phyloP scores from a whole-genome alignment of 495 filamentous ascomycete genomes.

The Cudoniella acicularis region DNA sequence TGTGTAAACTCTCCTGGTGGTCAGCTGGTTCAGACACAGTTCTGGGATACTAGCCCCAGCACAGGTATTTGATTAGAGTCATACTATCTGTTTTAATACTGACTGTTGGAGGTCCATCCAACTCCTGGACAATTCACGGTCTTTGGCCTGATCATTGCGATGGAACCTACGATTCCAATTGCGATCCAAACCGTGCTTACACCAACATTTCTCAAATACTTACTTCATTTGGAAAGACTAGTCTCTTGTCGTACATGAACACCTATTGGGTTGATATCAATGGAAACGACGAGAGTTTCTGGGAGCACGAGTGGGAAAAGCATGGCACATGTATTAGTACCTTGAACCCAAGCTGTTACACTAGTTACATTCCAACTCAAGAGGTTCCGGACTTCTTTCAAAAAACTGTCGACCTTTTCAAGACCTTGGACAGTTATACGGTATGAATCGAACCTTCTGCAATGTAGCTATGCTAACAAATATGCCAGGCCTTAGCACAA shows the following conservation, averaged over 20 bases:
- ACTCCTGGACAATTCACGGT: conserved; percentile 74
- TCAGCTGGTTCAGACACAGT: conserved; percentile 64
- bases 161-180: conserved; percentile 63
- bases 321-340: conserved; percentile 62
- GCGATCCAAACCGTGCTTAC: conserved; percentile 59
- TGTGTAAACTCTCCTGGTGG: conserved; percentile 56
- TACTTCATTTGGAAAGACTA: conserved; percentile 49
- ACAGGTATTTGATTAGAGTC: conserved; percentile 30
- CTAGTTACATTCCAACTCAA: conserved; percentile 46
- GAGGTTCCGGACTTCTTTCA: conserved; percentile 51
- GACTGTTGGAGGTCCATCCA: conserved; percentile 38
- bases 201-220: conserved; percentile 61
- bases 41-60: conserved; percentile 56
- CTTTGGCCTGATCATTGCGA: conserved; percentile 56
- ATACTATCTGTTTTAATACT: background rate
- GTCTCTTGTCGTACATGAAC: conserved; percentile 64
- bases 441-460: conserved; percentile 29
- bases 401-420: conserved; percentile 49
- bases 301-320: conserved; percentile 76
- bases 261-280: conserved; percentile 52
- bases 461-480: background rate
- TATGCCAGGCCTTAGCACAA: conserved; percentile 46
- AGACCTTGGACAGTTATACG: conserved; percentile 56
- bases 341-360: conserved; percentile 62
- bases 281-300: conserved; percentile 50